Evolutionary conservation across 164 flowering plant genomes (phyloP), one percentile per base, ranked within the genome.

Genomic region (Akebia trifoliata): DNA sequence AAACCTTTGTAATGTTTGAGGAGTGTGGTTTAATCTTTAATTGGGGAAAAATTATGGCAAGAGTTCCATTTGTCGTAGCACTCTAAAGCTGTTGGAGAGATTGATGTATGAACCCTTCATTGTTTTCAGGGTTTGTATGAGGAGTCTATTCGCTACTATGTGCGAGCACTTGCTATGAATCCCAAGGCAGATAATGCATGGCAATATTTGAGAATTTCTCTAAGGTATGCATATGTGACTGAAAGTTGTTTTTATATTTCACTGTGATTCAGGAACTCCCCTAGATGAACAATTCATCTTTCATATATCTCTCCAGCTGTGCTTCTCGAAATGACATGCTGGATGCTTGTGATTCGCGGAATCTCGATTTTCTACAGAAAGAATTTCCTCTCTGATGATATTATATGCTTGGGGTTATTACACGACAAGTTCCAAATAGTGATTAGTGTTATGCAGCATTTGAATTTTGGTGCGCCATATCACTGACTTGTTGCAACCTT

Each of bases 101-200:
- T 32, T 34, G 31, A 51, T 25, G 31, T 26, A 21, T 50, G 18
- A n/a, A 21, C 45, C 18, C 20, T 63, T 37, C 36, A 20, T 38
- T 32, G 30, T n/a, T 20, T 63, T 28, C 74, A 93, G 99, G 95
- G 92, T 8, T 64, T 81, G 81, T 84, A 89, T 49, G 90, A 83
- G 75, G 97, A 93, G 4, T 93, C 99, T 2, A 81, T 93, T 30
- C 86, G 86, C 30, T 93, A 87, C 69, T 90, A 87, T 67, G 99
- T 93, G 15, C 79, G 96, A 15, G 97, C 99, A 35, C 87, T 93
- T 10, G 64, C 90, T 3, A 93, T 90, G 99, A 93, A 93, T 74
- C 99, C 97, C 2, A 93, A 87, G 69, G 97, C 99, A 56, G 99
- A 93, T 50, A 93, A 86, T 77, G 97, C 95, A 4, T 93, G 97